Percentiles rank a stretch among this genome's conserved stretches.
phyloP scores from a whole-genome alignment of 2,329 filamentous ascomycete genomes.

The Furcasterigmium sp. region DNA sequence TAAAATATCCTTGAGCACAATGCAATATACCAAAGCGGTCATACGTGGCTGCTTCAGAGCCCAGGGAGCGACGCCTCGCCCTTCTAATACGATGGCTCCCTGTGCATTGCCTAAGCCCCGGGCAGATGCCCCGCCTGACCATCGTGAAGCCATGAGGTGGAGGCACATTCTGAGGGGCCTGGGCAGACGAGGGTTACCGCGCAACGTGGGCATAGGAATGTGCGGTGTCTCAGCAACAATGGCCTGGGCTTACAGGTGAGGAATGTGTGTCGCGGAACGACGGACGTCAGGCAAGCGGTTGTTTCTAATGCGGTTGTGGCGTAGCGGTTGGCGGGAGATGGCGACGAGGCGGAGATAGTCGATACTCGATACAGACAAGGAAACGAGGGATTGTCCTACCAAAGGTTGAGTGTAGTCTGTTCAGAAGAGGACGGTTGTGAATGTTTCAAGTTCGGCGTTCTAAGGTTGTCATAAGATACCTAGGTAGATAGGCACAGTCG shows the following conservation, averaged over 20 bases:
- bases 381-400: neutral
- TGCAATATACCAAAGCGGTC: too few species aligned
- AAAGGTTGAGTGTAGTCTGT: too few species aligned
- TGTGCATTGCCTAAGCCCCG: neutral
- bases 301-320: constrained; percentile 1
- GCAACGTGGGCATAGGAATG: constrained; percentile 11
- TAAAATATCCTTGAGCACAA: neutral
- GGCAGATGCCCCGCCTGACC: neutral
- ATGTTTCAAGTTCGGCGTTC: too few species aligned
- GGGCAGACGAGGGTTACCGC: constrained; percentile 6
- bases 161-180: constrained; percentile 10
- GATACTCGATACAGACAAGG: neutral
- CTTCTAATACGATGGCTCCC: neutral
- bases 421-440: too few species aligned
- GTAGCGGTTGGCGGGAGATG: neutral
- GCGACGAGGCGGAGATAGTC: neutral
- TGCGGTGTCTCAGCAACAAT: constrained; percentile 8
- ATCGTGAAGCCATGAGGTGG: neutral
- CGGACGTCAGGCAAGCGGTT: neutral
- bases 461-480: too few species aligned
- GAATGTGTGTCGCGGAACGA: constrained; percentile 7
- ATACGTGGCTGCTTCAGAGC: too few species aligned
- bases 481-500: too few species aligned
- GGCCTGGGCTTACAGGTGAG: constrained; percentile 8
- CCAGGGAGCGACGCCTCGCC: neutral